Conservation (phyloP, 2,329 filamentous ascomycete genomes). For the Talaromyces sp. region DNA sequence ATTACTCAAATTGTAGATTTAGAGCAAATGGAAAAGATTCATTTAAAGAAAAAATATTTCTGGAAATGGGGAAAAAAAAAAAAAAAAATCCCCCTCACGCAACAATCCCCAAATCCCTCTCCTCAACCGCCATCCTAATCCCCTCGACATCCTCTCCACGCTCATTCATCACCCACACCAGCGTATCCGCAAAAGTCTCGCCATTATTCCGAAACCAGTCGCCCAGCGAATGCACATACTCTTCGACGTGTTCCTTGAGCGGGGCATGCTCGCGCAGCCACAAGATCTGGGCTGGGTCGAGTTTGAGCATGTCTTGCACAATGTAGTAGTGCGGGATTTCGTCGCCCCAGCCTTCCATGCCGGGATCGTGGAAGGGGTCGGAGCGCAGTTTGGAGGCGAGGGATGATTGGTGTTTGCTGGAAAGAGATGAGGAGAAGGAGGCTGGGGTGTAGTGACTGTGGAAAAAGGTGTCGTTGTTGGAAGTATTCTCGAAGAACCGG, state of each 20-base stretch:
- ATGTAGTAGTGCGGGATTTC: constrained; percentile 60
- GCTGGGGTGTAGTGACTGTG: constrained; percentile 18
- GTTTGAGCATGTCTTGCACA: constrained; percentile 60
- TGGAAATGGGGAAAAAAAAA: background rate
- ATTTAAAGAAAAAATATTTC: too few species aligned
- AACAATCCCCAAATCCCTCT: constrained; percentile 9
- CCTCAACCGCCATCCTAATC: constrained; percentile 10
- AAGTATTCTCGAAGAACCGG: background rate
- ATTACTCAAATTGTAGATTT: background rate
- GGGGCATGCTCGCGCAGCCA: constrained; percentile 53
- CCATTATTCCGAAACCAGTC: constrained; percentile 62
- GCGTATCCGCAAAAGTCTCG: constrained; percentile 56
- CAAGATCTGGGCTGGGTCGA: constrained; percentile 56
- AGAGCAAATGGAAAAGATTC: background rate
- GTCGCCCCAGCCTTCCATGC: constrained; percentile 59
- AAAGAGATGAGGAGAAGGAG: constrained; percentile 21
- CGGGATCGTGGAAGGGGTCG: constrained; percentile 47
- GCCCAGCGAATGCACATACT: constrained; percentile 46
- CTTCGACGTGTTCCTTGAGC: constrained; percentile 53
- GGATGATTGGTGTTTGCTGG: background rate
- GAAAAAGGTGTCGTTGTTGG: constrained; percentile 18
- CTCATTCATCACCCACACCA: constrained; percentile 52
- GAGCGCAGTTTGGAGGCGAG: constrained; percentile 44
- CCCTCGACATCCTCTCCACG: constrained; percentile 41
- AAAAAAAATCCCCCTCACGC: background rate